These are phyloP conservation scores for Diaporthe citriasiana DNA, from an alignment of 2,329 filamentous ascomycete genomes.

Conservation along the genomic window DNA sequence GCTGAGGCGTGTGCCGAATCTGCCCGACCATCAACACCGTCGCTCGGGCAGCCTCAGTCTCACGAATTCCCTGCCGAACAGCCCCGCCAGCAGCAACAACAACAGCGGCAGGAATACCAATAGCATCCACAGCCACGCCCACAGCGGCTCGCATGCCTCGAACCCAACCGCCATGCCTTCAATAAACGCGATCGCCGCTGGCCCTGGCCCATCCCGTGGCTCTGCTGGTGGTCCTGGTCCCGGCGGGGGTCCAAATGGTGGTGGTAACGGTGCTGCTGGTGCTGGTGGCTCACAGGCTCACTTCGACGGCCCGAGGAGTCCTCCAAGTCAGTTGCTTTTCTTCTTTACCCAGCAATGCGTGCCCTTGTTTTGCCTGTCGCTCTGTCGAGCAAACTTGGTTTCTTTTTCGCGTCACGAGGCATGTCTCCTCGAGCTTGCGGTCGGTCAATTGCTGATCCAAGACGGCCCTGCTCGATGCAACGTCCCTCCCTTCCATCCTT, in stretches of 20 bases:
- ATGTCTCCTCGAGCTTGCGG: not conserved
- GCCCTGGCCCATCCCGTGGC: conserved; percentile 40
- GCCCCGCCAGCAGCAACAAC: conserved; percentile 45
- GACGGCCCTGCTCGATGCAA: conserved; percentile 16
- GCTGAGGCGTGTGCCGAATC: conserved; percentile 48
- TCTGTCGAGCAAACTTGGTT: conserved; percentile 5
- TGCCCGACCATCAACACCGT: conserved; percentile 64
- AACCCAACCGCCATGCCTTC: conserved; percentile 50
- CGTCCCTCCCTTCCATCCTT: not conserved
- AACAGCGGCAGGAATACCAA: conserved; percentile 42
- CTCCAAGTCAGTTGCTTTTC: conserved; percentile 67
- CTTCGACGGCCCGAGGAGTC: conserved; percentile 74
- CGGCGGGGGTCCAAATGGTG: conserved; percentile 8
- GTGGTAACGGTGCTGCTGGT: not conserved
- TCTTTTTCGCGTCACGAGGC: not conserved
- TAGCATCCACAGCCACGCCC: conserved; percentile 18
- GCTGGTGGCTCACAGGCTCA: conserved; percentile 45
- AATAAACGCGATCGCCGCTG: conserved; percentile 46
- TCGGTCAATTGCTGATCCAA: conserved; percentile 9
- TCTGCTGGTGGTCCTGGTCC: not conserved
- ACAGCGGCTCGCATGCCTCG: conserved; percentile 21
- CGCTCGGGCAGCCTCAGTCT: conserved; percentile 70
- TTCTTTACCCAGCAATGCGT: not conserved
- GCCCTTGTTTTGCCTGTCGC: not conserved
- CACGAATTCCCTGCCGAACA: conserved; percentile 49